Evolutionary conservation across 2,329 filamentous ascomycete species (phyloP), one percentile per base, ranked within the genome.

Genomic region (Diaporthe batatas): DNA sequence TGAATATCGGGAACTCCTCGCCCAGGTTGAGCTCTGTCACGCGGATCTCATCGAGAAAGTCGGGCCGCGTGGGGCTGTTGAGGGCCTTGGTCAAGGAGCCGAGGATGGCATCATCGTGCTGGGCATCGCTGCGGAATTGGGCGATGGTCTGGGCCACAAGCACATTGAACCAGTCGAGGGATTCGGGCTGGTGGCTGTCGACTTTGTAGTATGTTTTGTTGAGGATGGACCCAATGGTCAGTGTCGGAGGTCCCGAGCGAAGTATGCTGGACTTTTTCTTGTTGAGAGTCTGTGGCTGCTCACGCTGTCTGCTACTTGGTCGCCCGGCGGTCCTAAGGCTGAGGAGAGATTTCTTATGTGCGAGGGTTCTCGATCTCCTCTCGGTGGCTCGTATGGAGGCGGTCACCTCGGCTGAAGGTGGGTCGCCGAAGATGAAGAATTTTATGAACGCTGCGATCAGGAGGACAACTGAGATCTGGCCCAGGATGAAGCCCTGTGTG

Each of bases 361-460:
- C 91, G 71, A 95, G 86, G 1, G 93, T 93, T 75, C 92, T 88
- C 68, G 92, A 91, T 73, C 92, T 90, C 34, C 94, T 90, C 77
- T 94, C 91, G 14, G 92, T 92, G 72, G 93, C 94, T 76, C 93
- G 91, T 55, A 93, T 86, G 10, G 94, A 88, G 16, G 94, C 94
- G 25, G 93, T 94, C 70, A 92, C 91, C 75, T 97, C 95, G 74
- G 94, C 88, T 1, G 93, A 94, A 0, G 95, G 94, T 6, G 94
- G 91, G 80, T 98, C 96, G 78, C 96, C 96, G 80, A 99, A 98
- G 80, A 99, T 98, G 89, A 99, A 99, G 90, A 98, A 99, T 82
- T 98, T 98, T 83, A 99, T 98, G 84, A 99, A 98, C 77, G 93
- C 94, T 76, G 95, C 95, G 75, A 99, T 91, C 51, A 99, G 88